These are phyloP conservation scores for Catharanthus roseus DNA, from an alignment of 257 asterid species.

Conservation along the genomic window DNA sequence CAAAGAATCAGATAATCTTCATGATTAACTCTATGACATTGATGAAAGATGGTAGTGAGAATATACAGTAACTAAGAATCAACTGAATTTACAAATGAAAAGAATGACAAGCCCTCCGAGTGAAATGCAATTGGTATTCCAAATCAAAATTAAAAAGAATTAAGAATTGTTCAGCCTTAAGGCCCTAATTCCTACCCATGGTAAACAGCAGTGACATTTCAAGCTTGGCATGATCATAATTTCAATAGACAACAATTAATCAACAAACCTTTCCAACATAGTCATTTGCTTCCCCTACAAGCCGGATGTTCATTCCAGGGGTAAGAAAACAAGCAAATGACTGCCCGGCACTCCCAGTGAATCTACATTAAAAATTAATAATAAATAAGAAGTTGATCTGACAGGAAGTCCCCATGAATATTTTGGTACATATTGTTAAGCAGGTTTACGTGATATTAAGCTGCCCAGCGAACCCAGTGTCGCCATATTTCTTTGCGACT, in stretches of 20 bases:
- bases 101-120: neutral
- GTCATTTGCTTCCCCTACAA: conserved; percentile 93
- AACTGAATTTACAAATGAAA: neutral
- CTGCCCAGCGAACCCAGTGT: conserved; percentile 96
- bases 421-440: neutral
- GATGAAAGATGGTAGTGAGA: neutral
- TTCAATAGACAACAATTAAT: neutral
- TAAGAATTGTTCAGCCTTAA: neutral
- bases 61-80: neutral
- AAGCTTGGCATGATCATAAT: neutral
- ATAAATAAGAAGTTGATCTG: conserved; percentile 1
- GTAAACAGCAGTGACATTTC: neutral
- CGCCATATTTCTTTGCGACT: conserved; percentile 94
- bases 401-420: neutral
- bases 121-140: neutral
- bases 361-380: conserved; percentile 41
- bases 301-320: conserved; percentile 95
- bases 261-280: conserved; percentile 83
- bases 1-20: conserved; percentile 1
- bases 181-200: neutral
- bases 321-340: conserved; percentile 92
- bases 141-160: neutral
- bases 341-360: conserved; percentile 96
- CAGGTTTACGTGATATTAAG: conserved; percentile 64
- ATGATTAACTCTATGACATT: neutral